Evolutionary conservation across 768 basidiomycete genomes (phyloP).

Genomic region (Astraeus odoratus): DNA sequence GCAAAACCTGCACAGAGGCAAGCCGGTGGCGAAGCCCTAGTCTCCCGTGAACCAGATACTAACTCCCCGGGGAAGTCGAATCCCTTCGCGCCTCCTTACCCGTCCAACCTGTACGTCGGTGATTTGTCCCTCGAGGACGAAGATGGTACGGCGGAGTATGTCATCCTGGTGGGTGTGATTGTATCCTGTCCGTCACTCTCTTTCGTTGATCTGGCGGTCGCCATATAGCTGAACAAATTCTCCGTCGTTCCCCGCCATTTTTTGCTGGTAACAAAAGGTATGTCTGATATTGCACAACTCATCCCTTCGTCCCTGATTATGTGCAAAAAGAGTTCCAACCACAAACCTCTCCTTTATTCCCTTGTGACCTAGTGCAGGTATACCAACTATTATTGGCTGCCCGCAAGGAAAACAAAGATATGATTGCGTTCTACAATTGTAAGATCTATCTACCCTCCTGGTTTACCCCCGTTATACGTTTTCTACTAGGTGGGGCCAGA

Average conservation of each 20-base stretch:
- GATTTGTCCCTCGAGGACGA: slow-evolving; percentile 53
- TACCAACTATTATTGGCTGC: slow-evolving; percentile 73
- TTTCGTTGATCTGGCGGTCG: neutral
- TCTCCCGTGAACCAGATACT: slow-evolving; percentile 17
- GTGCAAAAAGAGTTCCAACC: slow-evolving; percentile 53
- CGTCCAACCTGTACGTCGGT: slow-evolving; percentile 65
- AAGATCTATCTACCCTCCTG: slow-evolving; percentile 14
- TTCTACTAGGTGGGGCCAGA: slow-evolving; percentile 51
- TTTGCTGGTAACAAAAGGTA: slow-evolving; percentile 81
- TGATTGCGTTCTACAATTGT: slow-evolving; percentile 93
- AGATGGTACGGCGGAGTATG: slow-evolving; percentile 51
- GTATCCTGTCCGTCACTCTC: slow-evolving; percentile 1
- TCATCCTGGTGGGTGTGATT: slow-evolving; percentile 49
- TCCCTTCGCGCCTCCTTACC: slow-evolving; percentile 87
- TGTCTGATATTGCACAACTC: slow-evolving; percentile 7
- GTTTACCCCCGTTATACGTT: neutral
- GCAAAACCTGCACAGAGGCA: slow-evolving; percentile 60
- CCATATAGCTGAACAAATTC: slow-evolving; percentile 75
- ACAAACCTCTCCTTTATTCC: slow-evolving; percentile 75
- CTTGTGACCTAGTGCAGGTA: slow-evolving; percentile 69
- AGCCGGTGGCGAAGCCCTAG: slow-evolving; percentile 31
- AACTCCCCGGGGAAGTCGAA: slow-evolving; percentile 32
- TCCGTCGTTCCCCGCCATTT: slow-evolving; percentile 82
- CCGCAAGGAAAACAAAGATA: slow-evolving; percentile 45
- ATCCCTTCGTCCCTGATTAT: neutral